Percentiles rank a stretch among this genome's conserved stretches.
These are phyloP conservation scores for Penicillium sp. DNA, from an alignment of 2,329 filamentous ascomycete genomes.

Conservation along the genomic window DNA sequence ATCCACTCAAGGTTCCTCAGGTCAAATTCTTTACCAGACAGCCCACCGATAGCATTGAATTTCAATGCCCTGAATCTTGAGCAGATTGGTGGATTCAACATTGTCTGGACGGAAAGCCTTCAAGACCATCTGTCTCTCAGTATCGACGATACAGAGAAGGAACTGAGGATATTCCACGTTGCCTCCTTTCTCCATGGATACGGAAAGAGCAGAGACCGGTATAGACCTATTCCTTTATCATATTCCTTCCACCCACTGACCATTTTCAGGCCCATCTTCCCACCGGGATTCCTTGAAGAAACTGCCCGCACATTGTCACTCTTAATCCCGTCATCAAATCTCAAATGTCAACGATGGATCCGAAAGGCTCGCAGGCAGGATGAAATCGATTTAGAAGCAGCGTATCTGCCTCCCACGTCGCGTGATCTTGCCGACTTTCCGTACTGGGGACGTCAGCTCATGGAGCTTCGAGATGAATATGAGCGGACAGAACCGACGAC, in stretches of 20 bases:
- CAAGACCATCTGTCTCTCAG: not conserved
- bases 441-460: constrained; percentile 40
- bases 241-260: not conserved
- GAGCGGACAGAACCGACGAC: constrained; percentile 22
- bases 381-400: constrained; percentile 17
- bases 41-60: not conserved
- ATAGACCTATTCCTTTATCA: not conserved
- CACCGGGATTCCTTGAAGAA: constrained; percentile 15
- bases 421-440: constrained; percentile 36
- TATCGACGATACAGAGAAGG: not conserved
- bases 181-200: constrained; percentile 2
- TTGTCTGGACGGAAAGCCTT: constrained; percentile 11
- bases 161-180: not conserved
- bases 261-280: constrained; percentile 1
- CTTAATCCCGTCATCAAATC: constrained; percentile 16
- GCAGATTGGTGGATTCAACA: constrained; percentile 9
- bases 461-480: constrained; percentile 36
- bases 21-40: not conserved
- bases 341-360: constrained; percentile 18
- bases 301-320: constrained; percentile 16
- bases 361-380: constrained; percentile 11
- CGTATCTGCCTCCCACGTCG: not conserved
- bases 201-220: not conserved
- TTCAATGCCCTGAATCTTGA: not conserved
- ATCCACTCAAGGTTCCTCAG: not conserved